These are phyloP conservation scores for Macroventuria anomochaeta DNA, from an alignment of 2,329 filamentous ascomycete species.

Conservation along the genomic window DNA sequence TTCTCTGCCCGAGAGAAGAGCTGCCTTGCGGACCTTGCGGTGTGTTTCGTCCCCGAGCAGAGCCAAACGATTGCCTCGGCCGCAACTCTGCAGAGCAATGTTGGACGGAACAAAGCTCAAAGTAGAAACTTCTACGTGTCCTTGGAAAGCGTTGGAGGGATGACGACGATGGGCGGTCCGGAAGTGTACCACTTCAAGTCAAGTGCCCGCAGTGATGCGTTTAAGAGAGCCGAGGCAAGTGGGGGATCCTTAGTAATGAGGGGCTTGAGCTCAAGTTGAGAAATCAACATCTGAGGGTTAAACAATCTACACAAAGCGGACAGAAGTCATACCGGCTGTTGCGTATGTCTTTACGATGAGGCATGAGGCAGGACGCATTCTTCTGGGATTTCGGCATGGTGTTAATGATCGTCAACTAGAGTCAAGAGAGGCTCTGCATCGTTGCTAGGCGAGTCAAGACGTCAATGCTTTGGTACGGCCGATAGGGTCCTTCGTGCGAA, in stretches of 20 bases:
- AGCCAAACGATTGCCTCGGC: conserved; percentile 5
- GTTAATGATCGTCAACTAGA: neutral
- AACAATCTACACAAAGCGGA: neutral
- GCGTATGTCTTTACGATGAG: too few species aligned
- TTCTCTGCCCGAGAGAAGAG: conserved; percentile 9
- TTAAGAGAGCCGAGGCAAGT: conserved; percentile 33
- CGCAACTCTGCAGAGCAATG: neutral
- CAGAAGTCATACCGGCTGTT: neutral
- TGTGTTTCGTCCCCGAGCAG: conserved; percentile 13
- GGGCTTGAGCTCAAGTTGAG: conserved; percentile 8
- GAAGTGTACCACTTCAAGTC: conserved; percentile 21
- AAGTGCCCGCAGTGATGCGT: conserved; percentile 24
- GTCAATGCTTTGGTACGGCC: conserved; percentile 1
- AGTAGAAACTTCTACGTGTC: conserved; percentile 22
- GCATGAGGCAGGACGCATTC: too few species aligned
- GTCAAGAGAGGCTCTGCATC: neutral
- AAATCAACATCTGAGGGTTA: neutral
- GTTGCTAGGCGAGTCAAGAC: conserved; percentile 9
- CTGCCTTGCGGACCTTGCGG: conserved; percentile 8
- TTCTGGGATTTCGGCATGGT: neutral
- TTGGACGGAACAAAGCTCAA: conserved; percentile 12
- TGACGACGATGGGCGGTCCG: conserved; percentile 25
- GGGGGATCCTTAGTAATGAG: conserved; percentile 23
- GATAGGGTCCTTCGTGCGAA: conserved; percentile 3
- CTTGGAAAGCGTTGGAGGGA: conserved; percentile 19